Conservation (phyloP, 108 stramenopile genomes). For the Craspedostauros australis region DNA sequence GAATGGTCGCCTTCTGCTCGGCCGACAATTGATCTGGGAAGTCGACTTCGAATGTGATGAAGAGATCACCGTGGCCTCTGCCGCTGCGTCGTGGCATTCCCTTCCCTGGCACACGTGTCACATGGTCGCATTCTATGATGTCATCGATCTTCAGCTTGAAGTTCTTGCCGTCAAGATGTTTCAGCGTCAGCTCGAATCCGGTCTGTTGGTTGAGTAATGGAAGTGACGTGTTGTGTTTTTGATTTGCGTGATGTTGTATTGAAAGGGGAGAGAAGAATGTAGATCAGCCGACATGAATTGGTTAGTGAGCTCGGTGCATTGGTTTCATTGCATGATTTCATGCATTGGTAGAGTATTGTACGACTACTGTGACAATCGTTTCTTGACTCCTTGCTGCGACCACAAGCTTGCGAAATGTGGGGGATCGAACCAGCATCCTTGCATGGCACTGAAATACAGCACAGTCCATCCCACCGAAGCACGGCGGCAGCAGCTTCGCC, state of each 20-base stretch:
- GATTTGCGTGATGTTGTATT: constrained; percentile 1
- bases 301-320: neutral
- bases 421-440: too few species aligned
- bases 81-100: constrained; percentile 88
- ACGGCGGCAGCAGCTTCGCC: too few species aligned
- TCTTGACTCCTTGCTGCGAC: too few species aligned
- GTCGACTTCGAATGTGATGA: constrained; percentile 87
- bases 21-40: constrained; percentile 71
- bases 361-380: too few species aligned
- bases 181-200: constrained; percentile 72
- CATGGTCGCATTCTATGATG: constrained; percentile 82
- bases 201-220: constrained; percentile 33
- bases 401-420: too few species aligned
- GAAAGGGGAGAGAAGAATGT: constrained; percentile 1
- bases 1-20: constrained; percentile 67
- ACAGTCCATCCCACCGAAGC: too few species aligned
- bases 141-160: constrained; percentile 61
- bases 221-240: neutral
- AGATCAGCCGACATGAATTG: neutral
- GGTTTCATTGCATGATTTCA: too few species aligned
- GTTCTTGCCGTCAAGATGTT: constrained; percentile 71
- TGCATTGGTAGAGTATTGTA: too few species aligned
- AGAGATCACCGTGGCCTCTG: constrained; percentile 79
- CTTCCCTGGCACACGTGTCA: constrained; percentile 74
- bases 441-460: too few species aligned